Evolutionary conservation across 306 rosid genomes (phyloP).

Genomic region (Trifolium fragiferum): DNA sequence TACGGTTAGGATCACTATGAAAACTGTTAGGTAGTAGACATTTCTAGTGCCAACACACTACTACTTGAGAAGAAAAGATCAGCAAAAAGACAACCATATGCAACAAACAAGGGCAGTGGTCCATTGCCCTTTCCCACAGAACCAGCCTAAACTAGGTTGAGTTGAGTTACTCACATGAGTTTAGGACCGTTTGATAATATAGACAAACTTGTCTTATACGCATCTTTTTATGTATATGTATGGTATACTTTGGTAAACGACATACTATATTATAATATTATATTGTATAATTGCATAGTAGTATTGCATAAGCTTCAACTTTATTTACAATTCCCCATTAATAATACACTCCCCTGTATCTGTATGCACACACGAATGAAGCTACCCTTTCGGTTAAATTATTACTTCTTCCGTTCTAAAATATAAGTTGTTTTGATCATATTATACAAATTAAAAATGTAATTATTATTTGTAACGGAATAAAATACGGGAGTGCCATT

Average conservation of each 20-base stretch:
- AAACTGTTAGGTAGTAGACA: background rate
- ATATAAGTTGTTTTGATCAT: too few species aligned
- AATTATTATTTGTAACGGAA: too few species aligned
- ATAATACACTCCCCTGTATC: too few species aligned
- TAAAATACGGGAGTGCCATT: too few species aligned
- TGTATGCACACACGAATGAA: conserved; percentile 17
- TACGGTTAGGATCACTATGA: background rate
- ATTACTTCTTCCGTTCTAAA: too few species aligned
- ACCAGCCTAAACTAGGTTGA: conserved; percentile 40
- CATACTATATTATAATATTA: background rate
- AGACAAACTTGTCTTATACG: conserved; percentile 7
- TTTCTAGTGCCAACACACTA: background rate
- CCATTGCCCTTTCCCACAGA: background rate
- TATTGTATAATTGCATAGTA: background rate
- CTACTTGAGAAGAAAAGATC: background rate
- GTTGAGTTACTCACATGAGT: conserved; percentile 57
- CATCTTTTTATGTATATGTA: background rate
- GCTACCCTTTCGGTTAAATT: background rate
- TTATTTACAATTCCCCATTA: conserved; percentile 50
- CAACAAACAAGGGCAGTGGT: conserved; percentile 22
- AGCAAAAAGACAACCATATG: background rate
- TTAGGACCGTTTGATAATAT: conserved; percentile 67
- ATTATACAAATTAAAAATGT: too few species aligned
- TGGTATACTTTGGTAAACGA: background rate
- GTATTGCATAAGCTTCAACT: conserved; percentile 34